A percentile compares a stretch with the other conserved stretches of the same genome.
phyloP scores from a whole-genome alignment of 257 asterid species.

The Petunia axillaris region DNA sequence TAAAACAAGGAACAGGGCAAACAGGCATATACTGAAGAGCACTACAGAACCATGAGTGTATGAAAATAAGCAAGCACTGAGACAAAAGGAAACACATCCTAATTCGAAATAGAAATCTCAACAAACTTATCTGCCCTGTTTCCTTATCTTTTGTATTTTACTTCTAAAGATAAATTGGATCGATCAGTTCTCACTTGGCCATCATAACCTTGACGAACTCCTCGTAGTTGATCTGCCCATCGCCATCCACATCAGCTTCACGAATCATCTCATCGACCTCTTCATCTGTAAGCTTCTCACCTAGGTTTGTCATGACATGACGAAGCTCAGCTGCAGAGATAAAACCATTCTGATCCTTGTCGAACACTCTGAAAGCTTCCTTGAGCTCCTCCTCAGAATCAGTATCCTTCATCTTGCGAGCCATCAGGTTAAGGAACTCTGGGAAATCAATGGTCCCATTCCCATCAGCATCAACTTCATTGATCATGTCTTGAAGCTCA shows the following conservation, averaged over 20 bases:
- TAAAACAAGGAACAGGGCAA: slow-evolving; percentile 35
- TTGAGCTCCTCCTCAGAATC: slow-evolving; percentile 21
- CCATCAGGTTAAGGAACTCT: slow-evolving; percentile 26
- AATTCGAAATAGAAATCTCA: slow-evolving; percentile 46
- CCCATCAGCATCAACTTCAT: slow-evolving; percentile 26
- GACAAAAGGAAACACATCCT: slow-evolving; percentile 36
- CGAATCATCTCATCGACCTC: slow-evolving; percentile 21
- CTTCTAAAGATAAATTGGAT: slow-evolving; percentile 39
- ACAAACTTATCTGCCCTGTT: slow-evolving; percentile 46
- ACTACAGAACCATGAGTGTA: slow-evolving; percentile 33
- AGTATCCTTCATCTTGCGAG: slow-evolving; percentile 26
- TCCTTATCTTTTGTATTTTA: slow-evolving; percentile 41
- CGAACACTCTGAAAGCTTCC: slow-evolving; percentile 26
- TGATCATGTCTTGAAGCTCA: slow-evolving; percentile 26
- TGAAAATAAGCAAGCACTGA: slow-evolving; percentile 1
- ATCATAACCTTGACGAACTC: slow-evolving; percentile 78
- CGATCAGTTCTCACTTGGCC: slow-evolving; percentile 31
- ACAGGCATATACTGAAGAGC: slow-evolving; percentile 38
- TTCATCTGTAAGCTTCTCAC: slow-evolving; percentile 21
- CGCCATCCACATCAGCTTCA: slow-evolving; percentile 47
- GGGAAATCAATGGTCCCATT: slow-evolving; percentile 24
- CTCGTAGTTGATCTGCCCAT: slow-evolving; percentile 74
- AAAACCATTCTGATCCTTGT: slow-evolving; percentile 24
- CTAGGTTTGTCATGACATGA: slow-evolving; percentile 28
- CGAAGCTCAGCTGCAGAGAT: slow-evolving; percentile 26